Base-by-base conservation (phyloP, 2,329 filamentous ascomycete species). In the Ceratocystis cubensis region DNA sequence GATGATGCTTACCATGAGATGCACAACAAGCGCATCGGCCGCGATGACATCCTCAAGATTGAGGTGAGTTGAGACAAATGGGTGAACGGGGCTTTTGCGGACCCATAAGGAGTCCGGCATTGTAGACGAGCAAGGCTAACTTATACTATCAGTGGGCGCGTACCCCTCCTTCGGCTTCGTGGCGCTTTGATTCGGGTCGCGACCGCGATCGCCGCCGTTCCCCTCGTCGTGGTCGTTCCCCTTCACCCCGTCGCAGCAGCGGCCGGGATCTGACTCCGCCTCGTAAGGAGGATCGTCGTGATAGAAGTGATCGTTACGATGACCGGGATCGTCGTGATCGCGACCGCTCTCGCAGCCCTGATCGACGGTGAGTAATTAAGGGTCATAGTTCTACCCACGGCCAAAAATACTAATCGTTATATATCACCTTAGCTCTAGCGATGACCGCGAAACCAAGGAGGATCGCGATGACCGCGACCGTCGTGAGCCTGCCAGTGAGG, bases 1-100 rank as follows among this genome's bases (percentile, higher is more conserved):
- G 94, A 99, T 77, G 94, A 99, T 79, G 94, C 94, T 61, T 99
- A 99, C 76, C 91, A 99, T 77, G 94, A 99, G 80, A 99, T 99
- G 94, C 94, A 99, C 76, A 97, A 97, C 82, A 96, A 96, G 85
- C 91, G 93, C 71, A 91, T 99, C 72, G 92, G 91, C 61, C 88
- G 93, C 70, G 94, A 99, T 75, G 94, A 99, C 73, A 80, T 96
- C 68, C 76, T 99, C 79, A 99, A 99, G 81, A 97, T 99, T 71
- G 94, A 99, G 84, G 94, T 96, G 79, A 71, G 83, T 44, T 61
- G 5, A 41, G 37, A 15, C 37, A 15, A 13, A 5, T 13, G 37
- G 3, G 37, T 41, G 10, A 41, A 13, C 3, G 4, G 37, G 37
- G 3, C 1, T 41, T 41, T 41, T 15, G 13, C 2, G 37, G 57